Base-by-base conservation (phyloP, 176 grass and related monocot genomes). In the Phoenix roebelenii region DNA sequence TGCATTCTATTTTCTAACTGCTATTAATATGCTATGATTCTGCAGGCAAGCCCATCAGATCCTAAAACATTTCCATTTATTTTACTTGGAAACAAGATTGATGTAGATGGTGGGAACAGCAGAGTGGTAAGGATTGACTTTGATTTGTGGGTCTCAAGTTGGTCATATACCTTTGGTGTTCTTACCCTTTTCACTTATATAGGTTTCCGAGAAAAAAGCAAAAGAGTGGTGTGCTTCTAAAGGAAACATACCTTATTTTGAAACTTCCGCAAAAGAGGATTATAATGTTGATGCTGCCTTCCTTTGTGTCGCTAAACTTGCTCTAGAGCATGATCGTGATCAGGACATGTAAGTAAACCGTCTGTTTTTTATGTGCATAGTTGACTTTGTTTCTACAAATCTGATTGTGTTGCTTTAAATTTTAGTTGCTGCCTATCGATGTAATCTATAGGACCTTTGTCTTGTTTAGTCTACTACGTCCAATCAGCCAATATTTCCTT, bases 231-330 rank as follows among this genome's bases (percentile, higher is more conserved):
- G 88, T 68, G 76, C 77, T 64, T 75, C 88, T 60, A 92, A 82
- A 58, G 88, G 82, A n/a, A 78, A 93, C 61, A 89, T 98, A 30
- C 94, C 88, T 5, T 93, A 98, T 44, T 89, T 93, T 22, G 85
- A 93, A 65, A 98, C 88, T 29, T 98, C 94, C 4, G 94, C 94
- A 16, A 98, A 93, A 77, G 88, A 98, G 26, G 88, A 93, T 69
- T 72, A 59, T 70, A 93, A 98, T 50, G 85, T 98, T 22, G 88
- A 93, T 79, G 81, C 65, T 60, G 88, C 94, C 61, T 93, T 98
- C 50, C 67, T 98, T 1, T 83, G 74, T 66, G 54, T 98, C 25
- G 94, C 85, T 39, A 92, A 86, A 74, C 94, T 98, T 3, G 94
- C 82, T 3, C 25, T 98, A 53, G 76, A 89, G 26, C 79, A 81